A percentile compares a stretch with the other conserved stretches of the same genome.
Evolutionary conservation across 768 basidiomycete species (phyloP).

Genomic region (Phanerochaete sordida): DNA sequence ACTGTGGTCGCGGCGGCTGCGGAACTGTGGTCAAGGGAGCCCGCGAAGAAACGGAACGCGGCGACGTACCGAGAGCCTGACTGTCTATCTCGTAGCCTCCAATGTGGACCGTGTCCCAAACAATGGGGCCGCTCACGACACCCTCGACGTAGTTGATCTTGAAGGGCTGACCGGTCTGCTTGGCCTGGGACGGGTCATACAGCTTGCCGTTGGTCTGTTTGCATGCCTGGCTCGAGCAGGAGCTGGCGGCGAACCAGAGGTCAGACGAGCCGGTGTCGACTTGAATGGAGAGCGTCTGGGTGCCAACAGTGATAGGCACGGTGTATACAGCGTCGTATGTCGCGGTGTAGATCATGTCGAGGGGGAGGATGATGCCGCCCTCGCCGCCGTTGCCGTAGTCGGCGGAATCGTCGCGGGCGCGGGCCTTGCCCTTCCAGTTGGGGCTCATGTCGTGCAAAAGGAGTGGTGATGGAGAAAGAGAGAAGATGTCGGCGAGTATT

Average conservation of each 20-base stretch:
- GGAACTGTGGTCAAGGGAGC: not conserved
- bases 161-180: slow-evolving; percentile 40
- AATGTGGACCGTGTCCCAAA: slow-evolving; percentile 63
- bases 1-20: slow-evolving; percentile 60
- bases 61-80: slow-evolving; percentile 67
- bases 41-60: not conserved
- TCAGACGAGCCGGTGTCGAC: slow-evolving; percentile 84
- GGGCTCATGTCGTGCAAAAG: slow-evolving; percentile 4
- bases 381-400: slow-evolving; percentile 42
- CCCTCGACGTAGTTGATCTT: slow-evolving; percentile 60
- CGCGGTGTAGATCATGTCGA: slow-evolving; percentile 52
- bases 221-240: slow-evolving; percentile 57
- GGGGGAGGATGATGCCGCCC: slow-evolving; percentile 54
- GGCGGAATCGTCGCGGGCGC: slow-evolving; percentile 17
- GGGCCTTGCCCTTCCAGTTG: slow-evolving; percentile 13
- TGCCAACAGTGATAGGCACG: slow-evolving; percentile 54
- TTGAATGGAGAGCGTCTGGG: slow-evolving; percentile 58
- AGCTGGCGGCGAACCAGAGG: slow-evolving; percentile 71
- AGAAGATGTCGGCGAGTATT: not conserved
- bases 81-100: slow-evolving; percentile 61
- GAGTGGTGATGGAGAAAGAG: not conserved
- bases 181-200: slow-evolving; percentile 55
- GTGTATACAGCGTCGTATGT: slow-evolving; percentile 61
- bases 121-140: slow-evolving; percentile 54
- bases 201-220: slow-evolving; percentile 38